Evolutionary conservation across 2,329 filamentous ascomycete genomes (phyloP).

Genomic region (Tolypocladium pustulatum): DNA sequence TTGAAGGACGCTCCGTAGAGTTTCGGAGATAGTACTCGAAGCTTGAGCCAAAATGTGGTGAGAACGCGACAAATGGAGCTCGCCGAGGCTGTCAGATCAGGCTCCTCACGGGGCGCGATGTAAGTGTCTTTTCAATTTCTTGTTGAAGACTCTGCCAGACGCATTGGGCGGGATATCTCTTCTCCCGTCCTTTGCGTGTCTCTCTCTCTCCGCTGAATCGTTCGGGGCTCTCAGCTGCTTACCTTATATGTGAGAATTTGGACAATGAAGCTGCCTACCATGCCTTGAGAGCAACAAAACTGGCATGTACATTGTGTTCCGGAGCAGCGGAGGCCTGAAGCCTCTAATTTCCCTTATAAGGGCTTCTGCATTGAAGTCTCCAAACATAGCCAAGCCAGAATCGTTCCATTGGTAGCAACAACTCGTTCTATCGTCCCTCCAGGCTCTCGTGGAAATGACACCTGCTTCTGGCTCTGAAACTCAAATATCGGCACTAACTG

Average conservation of each 20-base stretch:
- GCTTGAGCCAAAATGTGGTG: neutral
- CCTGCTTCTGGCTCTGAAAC: too few species aligned
- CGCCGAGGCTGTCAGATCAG: neutral
- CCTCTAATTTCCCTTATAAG: too few species aligned
- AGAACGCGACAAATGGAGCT: neutral
- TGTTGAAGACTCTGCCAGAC: neutral
- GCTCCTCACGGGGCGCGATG: neutral
- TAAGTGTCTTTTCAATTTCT: neutral
- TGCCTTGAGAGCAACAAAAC: neutral
- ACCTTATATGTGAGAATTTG: neutral
- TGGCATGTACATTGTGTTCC: neutral
- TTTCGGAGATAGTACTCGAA: conserved; percentile 2
- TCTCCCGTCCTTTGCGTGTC: neutral
- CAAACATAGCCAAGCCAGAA: too few species aligned
- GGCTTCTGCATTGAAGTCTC: too few species aligned
- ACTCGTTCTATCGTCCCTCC: too few species aligned
- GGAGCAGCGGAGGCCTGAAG: neutral
- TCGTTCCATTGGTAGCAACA: too few species aligned
- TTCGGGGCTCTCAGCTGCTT: neutral
- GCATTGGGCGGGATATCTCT: neutral
- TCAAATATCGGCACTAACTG: neutral
- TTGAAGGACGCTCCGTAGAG: neutral
- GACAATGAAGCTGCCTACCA: neutral
- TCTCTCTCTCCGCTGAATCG: neutral
- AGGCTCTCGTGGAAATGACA: too few species aligned